Conservation (phyloP, 768 basidiomycete species). For the Rubroboletus satanas region DNA sequence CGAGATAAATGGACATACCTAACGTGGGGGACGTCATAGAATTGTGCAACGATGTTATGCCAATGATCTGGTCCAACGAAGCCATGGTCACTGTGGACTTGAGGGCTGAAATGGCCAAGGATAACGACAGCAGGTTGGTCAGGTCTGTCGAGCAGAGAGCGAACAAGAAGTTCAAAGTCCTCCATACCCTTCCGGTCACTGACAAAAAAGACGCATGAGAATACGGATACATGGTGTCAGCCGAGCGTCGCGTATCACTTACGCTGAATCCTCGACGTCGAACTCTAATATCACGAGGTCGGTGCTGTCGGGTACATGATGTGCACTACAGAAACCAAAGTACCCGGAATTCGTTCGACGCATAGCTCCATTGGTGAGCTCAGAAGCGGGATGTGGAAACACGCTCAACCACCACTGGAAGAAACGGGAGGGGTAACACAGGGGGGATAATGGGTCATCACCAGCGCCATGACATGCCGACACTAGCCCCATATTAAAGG, state of each 20-base stretch:
- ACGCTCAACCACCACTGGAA: slow-evolving; percentile 97
- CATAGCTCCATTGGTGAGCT: slow-evolving; percentile 97
- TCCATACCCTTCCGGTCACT: slow-evolving; percentile 72
- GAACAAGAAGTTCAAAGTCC: slow-evolving; percentile 88
- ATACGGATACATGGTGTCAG: background rate
- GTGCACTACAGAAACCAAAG: slow-evolving; percentile 90
- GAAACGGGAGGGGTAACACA: slow-evolving; percentile 91
- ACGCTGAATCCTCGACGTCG: slow-evolving; percentile 87
- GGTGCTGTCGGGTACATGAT: slow-evolving; percentile 90
- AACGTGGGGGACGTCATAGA: slow-evolving; percentile 95
- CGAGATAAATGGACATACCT: slow-evolving; percentile 36
- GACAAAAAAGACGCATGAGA: background rate
- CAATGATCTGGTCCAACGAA: slow-evolving; percentile 88
- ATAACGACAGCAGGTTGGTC: slow-evolving; percentile 91
- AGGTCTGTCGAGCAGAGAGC: slow-evolving; percentile 85
- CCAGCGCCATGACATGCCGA: slow-evolving; percentile 93
- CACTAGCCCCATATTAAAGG: slow-evolving; percentile 43
- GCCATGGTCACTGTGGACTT: slow-evolving; percentile 72
- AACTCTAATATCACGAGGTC: slow-evolving; percentile 96
- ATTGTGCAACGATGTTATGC: slow-evolving; percentile 89
- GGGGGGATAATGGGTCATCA: slow-evolving; percentile 78
- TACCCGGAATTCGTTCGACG: slow-evolving; percentile 89
- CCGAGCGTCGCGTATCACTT: slow-evolving; percentile 31
- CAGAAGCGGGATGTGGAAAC: slow-evolving; percentile 98
- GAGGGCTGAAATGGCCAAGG: slow-evolving; percentile 93